A percentile compares a stretch with the other conserved stretches of the same genome.
Conservation (phyloP, 768 basidiomycete species). For the Psilocybe sp. region DNA sequence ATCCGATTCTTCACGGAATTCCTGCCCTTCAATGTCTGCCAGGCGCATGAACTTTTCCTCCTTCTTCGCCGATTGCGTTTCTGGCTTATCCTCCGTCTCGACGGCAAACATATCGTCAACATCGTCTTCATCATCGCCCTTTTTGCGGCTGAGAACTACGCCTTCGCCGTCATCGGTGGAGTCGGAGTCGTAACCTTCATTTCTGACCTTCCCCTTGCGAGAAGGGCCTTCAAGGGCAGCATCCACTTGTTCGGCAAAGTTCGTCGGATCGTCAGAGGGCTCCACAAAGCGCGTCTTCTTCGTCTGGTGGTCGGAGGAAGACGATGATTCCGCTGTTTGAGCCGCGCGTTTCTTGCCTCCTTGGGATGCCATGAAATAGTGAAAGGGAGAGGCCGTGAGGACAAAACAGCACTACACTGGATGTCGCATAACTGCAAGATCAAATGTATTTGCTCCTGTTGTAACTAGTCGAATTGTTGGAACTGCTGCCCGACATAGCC, state of each 20-base stretch:
- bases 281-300: conserved; percentile 84
- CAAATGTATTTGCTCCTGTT: too few relatives aligned
- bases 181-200: conserved; percentile 89
- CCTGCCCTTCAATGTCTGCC: conserved; percentile 97
- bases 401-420: neutral
- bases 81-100: conserved; percentile 54
- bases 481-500: neutral
- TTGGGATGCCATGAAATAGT: conserved; percentile 26
- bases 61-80: conserved; percentile 41
- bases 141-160: conserved; percentile 81
- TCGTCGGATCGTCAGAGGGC: conserved; percentile 68
- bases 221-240: conserved; percentile 66
- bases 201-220: conserved; percentile 74
- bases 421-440: too few relatives aligned
- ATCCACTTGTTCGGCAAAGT: conserved; percentile 80
- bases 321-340: conserved; percentile 26
- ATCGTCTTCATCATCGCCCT: conserved; percentile 53
- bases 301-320: conserved; percentile 27
- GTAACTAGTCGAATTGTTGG: neutral
- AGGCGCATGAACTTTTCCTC: conserved; percentile 77
- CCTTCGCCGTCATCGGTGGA: conserved; percentile 94
- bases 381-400: conserved; percentile 1
- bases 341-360: conserved; percentile 36
- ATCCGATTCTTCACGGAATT: conserved; percentile 58
- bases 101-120: conserved; percentile 84